phyloP scores from a whole-genome alignment of 2,329 filamentous ascomycete genomes.

The Cladosporium sp. region DNA sequence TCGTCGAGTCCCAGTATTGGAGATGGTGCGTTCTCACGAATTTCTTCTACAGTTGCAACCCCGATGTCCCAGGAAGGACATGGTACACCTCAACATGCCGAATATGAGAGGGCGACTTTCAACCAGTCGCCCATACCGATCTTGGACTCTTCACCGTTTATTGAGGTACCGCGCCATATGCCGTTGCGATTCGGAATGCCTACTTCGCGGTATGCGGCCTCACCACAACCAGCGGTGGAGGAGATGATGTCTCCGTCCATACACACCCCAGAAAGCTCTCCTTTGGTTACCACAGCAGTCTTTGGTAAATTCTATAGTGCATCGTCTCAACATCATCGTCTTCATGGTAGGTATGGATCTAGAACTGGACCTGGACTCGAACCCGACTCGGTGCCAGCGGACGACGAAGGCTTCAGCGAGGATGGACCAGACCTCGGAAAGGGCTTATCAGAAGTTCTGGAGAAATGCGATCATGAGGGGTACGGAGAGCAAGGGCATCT shows the following conservation, averaged over 20 bases:
- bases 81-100: constrained; percentile 11
- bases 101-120: constrained; percentile 22
- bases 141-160: constrained; percentile 41
- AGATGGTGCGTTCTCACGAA: constrained; percentile 77
- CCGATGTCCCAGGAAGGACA: background rate
- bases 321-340: constrained; percentile 45
- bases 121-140: constrained; percentile 30
- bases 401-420: constrained; percentile 14
- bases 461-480: background rate
- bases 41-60: background rate
- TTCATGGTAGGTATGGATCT: constrained; percentile 44
- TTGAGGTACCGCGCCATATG: constrained; percentile 37
- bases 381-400: background rate
- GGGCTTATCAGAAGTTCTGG: background rate
- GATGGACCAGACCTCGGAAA: background rate
- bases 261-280: constrained; percentile 7
- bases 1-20: constrained; percentile 98
- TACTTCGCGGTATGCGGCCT: background rate
- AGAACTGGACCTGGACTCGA: constrained; percentile 33
- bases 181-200: constrained; percentile 23
- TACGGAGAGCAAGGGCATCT: background rate
- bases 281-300: constrained; percentile 3
- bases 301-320: constrained; percentile 6
- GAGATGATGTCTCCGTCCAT: constrained; percentile 1
- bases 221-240: background rate